Percentiles rank a stretch among this genome's conserved stretches.
phyloP scores from a whole-genome alignment of 768 basidiomycete species.

The Baorangia bicolor region DNA sequence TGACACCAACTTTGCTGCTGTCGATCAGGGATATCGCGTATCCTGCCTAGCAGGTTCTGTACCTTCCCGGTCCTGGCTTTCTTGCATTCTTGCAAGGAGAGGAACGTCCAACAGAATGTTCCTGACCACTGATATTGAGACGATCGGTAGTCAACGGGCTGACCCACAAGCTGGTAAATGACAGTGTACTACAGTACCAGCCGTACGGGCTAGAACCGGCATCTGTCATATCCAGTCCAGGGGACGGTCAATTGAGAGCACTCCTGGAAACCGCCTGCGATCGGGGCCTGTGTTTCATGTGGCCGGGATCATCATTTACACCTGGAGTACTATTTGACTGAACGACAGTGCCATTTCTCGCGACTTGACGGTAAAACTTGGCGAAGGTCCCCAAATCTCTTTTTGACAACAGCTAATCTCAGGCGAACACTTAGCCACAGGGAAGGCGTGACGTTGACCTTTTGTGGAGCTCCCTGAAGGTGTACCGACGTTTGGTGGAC shows the following conservation, averaged over 20 bases:
- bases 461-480: conserved; percentile 1
- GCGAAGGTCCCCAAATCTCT: conserved; percentile 2
- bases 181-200: neutral
- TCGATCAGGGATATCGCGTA: too few species aligned
- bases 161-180: neutral
- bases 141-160: neutral
- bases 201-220: too few species aligned
- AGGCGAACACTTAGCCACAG: conserved; percentile 5
- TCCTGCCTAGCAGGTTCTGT: neutral
- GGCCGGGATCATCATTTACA: too few species aligned
- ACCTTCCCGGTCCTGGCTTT: neutral
- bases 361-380: neutral
- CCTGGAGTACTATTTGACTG: neutral
- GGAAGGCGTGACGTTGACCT: conserved; percentile 10
- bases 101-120: neutral
- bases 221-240: too few species aligned
- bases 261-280: conserved; percentile 11
- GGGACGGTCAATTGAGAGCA: too few species aligned
- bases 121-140: neutral
- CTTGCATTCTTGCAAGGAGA: too few species aligned
- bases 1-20: too few species aligned
- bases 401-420: conserved; percentile 10
- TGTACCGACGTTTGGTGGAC: neutral
- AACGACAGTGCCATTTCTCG: neutral
- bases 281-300: conserved; percentile 9